Evolutionary conservation across 1,284 basidiomycete genomes (phyloP).

Genomic region (Mycena citricolor): DNA sequence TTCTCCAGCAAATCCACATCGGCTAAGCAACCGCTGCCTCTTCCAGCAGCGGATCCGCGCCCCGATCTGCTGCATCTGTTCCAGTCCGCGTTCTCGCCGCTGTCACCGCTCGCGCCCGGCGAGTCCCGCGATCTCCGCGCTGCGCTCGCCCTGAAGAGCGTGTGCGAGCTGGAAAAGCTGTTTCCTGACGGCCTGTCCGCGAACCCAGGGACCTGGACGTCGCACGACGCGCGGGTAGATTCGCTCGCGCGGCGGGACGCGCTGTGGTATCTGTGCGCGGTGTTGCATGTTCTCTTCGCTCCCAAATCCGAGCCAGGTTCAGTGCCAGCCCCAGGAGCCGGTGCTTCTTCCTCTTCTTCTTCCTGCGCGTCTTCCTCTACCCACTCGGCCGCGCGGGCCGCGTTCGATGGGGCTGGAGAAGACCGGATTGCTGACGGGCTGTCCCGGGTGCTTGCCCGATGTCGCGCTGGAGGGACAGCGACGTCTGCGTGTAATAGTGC

Average conservation of each 20-base stretch:
- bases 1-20: conserved; percentile 15
- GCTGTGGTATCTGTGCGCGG: conserved; percentile 53
- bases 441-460: conserved; percentile 13
- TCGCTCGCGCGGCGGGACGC: conserved; percentile 50
- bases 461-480: conserved; percentile 1
- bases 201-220: conserved; percentile 8
- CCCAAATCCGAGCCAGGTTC: conserved; percentile 10
- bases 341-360: too few species aligned
- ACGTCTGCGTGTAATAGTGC: neutral
- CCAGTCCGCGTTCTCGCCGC: conserved; percentile 25
- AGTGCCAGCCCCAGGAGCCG: too few species aligned
- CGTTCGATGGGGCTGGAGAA: too few species aligned
- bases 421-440: conserved; percentile 12
- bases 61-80: conserved; percentile 31
- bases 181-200: conserved; percentile 17
- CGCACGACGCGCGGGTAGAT: conserved; percentile 30
- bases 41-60: conserved; percentile 28
- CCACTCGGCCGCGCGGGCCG: too few species aligned
- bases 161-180: conserved; percentile 32
- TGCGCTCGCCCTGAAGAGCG: conserved; percentile 30
- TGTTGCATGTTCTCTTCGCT: conserved; percentile 37
- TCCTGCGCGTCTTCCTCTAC: too few species aligned
- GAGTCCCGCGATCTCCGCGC: conserved; percentile 28
- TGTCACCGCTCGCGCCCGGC: conserved; percentile 17
- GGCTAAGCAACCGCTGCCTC: conserved; percentile 9